Conservation (phyloP, 192 early-diverging fungal species). For the Entomortierella chlamydospora region DNA sequence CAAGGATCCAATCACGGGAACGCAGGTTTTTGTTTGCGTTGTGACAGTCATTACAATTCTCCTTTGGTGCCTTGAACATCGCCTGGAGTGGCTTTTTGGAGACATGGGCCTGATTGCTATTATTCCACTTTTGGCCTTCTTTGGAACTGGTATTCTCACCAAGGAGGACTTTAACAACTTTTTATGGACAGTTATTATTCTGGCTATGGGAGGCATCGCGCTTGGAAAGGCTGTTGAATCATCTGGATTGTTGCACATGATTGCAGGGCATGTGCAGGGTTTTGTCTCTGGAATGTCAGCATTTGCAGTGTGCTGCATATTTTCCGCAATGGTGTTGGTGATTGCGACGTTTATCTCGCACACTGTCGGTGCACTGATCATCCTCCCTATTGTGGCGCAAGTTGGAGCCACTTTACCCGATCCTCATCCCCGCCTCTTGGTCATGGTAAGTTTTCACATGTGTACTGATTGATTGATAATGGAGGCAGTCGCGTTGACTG, state of each 20-base stretch:
- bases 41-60: constrained; percentile 84
- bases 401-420: constrained; percentile 86
- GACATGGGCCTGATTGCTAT: constrained; percentile 98
- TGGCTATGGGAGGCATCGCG: constrained; percentile 96
- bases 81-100: constrained; percentile 80
- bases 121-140: constrained; percentile 91
- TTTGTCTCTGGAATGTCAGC: constrained; percentile 73
- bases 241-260: constrained; percentile 83
- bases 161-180: constrained; percentile 99
- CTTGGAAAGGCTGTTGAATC: constrained; percentile 93
- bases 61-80: constrained; percentile 90
- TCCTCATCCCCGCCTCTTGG: constrained; percentile 59
- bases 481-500: no score
- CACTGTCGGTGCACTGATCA: constrained; percentile 95
- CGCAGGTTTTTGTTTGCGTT: constrained; percentile 82
- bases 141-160: constrained; percentile 88
- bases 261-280: constrained; percentile 77
- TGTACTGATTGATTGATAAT: no score
- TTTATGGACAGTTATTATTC: constrained; percentile 89
- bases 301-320: constrained; percentile 79
- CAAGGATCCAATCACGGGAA: constrained; percentile 62
- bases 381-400: constrained; percentile 93
- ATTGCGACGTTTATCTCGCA: constrained; percentile 95
- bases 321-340: constrained; percentile 83
- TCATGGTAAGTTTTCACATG: constrained; percentile 35